Evolutionary conservation across 2,329 filamentous ascomycete genomes (phyloP), one percentile per base, ranked within the genome.

Genomic region (Aspergillus fischeri): DNA sequence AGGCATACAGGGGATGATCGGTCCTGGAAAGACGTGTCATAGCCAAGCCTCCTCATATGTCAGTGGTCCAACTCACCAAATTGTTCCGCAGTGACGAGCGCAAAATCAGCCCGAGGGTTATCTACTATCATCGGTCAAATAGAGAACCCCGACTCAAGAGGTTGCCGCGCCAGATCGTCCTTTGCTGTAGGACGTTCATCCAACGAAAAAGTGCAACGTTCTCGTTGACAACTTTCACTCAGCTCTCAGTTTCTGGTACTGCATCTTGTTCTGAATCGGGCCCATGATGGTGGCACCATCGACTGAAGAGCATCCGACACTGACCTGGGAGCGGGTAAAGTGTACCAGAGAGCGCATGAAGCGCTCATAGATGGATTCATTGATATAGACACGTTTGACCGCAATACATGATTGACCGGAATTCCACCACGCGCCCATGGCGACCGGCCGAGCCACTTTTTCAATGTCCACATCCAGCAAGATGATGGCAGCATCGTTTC

Each of bases 221-320:
- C 29, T 5, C 29, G 29, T 32, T 10, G 29, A 4, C 29, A 32
- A 1, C 1, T 1, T 14, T 32, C 76, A 51, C 86, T 77, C 62
- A 85, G 79, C 21, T 71, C 80, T 80, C n/a, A 85, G 81, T 17
- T 78, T 78, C 52, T 86, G 80, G 66, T 80, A 88, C 69, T 89
- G 86, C 78, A 83, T 80, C 60, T 78, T 71, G 71, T 88, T 88
- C 60, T 85, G 83, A 2, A 88, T 70, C 0, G 86, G 86, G 0
- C 83, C 81, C 54, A 84, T 79, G 20, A 81, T 60, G 49, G 78
- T 75, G 63, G 57, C 61, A 60, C 60, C 63, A 56, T 67, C 41
- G 4, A 32, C 29, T 4, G 10, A 4, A 4, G 29, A 32, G 10
- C 29, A 32, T 62, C 72, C 78, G 49, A 74, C 63, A 48, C 69